Evolutionary conservation across 495 filamentous ascomycete genomes (phyloP).

Genomic region (Hypoxylon crocopeplum): DNA sequence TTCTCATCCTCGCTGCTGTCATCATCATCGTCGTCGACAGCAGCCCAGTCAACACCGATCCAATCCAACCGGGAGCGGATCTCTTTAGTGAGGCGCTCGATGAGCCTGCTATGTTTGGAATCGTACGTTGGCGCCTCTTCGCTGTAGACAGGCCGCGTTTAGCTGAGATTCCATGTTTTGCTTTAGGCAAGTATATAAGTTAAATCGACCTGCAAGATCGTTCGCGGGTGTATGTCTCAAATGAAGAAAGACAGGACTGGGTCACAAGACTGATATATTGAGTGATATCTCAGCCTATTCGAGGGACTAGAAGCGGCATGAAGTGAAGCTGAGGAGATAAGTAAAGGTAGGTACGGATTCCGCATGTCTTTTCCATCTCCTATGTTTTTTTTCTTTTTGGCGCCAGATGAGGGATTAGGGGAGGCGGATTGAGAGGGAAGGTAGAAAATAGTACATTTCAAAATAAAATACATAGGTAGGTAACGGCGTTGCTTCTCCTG

Average conservation of each 20-base stretch:
- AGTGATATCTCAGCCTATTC: no score
- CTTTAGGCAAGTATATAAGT: background rate
- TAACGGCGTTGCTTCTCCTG: no score
- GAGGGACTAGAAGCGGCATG: no score
- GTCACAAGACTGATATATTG: no score
- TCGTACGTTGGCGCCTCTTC: conserved; percentile 52
- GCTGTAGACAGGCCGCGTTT: conserved; percentile 29
- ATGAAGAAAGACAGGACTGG: conserved; percentile 1
- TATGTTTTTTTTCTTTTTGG: no score
- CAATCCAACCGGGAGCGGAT: conserved; percentile 63
- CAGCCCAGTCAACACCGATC: conserved; percentile 65
- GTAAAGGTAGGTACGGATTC: no score
- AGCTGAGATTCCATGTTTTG: conserved; percentile 14
- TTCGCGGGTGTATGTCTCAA: conserved; percentile 7
- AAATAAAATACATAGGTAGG: no score
- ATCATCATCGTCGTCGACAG: conserved; percentile 35
- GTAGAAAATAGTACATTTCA: no score
- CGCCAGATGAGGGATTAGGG: no score
- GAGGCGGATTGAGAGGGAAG: no score
- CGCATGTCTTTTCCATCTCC: no score
- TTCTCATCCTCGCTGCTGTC: conserved; percentile 40
- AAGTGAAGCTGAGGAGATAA: no score
- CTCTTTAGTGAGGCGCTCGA: conserved; percentile 50
- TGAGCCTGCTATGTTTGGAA: conserved; percentile 47
- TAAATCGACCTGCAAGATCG: conserved; percentile 21